Conservation (phyloP, 2,329 filamentous ascomycete species). For the Alternaria sp. region DNA sequence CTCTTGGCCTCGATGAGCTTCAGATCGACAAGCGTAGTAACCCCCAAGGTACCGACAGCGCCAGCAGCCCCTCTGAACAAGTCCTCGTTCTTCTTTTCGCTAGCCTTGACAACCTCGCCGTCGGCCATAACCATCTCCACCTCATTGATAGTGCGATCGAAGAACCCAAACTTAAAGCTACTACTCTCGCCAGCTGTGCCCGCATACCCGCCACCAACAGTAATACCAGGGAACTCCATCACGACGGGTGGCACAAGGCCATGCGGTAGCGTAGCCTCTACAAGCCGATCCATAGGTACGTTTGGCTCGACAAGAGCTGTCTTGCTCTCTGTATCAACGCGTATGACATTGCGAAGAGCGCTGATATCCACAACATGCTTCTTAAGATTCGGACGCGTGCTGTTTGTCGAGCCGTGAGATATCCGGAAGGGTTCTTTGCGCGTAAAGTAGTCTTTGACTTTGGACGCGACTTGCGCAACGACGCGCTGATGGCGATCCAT, state of each 20-base stretch:
- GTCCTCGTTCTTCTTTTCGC: constrained; percentile 61
- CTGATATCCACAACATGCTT: constrained; percentile 68
- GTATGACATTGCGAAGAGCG: constrained; percentile 66
- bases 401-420: constrained; percentile 79
- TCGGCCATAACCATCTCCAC: constrained; percentile 71
- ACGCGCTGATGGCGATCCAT: constrained; percentile 52
- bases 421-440: constrained; percentile 70
- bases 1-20: constrained; percentile 54
- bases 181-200: constrained; percentile 73
- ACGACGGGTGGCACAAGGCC: constrained; percentile 69
- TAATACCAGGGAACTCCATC: constrained; percentile 77
- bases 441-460: constrained; percentile 58
- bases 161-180: constrained; percentile 71
- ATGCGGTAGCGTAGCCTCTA: constrained; percentile 62
- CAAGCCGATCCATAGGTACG: constrained; percentile 70
- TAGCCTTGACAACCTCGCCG: constrained; percentile 63
- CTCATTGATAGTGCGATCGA: constrained; percentile 66
- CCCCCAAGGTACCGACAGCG: constrained; percentile 70
- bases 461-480: constrained; percentile 54
- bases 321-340: constrained; percentile 59
- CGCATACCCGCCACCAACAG: constrained; percentile 70
- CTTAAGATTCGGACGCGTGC: constrained; percentile 64
- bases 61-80: constrained; percentile 70
- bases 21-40: constrained; percentile 64
- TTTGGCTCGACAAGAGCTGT: constrained; percentile 73